Evolutionary conservation across 129 eudicot genomes (phyloP), one percentile per base, ranked within the genome.

Genomic region (Ambrosia artemisiifolia): DNA sequence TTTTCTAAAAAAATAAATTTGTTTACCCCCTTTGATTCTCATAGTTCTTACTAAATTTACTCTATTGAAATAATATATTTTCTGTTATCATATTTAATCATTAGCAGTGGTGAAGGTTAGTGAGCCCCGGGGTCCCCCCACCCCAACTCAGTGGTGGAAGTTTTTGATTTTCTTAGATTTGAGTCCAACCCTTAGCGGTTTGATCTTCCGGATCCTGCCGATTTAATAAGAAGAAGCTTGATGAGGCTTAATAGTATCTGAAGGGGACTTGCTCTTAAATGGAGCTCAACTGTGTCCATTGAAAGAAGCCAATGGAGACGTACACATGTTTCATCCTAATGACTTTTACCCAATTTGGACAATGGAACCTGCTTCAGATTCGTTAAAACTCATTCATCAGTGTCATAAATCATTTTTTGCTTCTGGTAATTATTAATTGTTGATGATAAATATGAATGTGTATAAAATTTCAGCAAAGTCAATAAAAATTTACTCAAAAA

Each of bases 261-360:
- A 94, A 79, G 98, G 98, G 53, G 98, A 94, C 79, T 30, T 94
- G 61, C 80, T 94, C 69, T 63, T 90, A n/a, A 69, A 80, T 51
- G 95, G 89, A 47, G 88, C 97, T 34, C 83, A 86, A 67, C 63
- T 81, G 11, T 78, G 86, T 30, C 79, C 81, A 61, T 16, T 51
- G 71, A 63, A 79, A 50, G 82, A 62, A 47, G 54, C 63, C 12
- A 50, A 71, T 72, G 89, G 86, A 66, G 84, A 82, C n/a, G n/a
- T n/a, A 42, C 65, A 66, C 30, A 69, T 85, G 65, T 94, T 87
- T 40, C 89, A 90, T 77, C 97, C 98, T 1, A 80, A 83, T 61
- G 97, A 91, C 66, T 90, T 78, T 75, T 90, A 94, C 60, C 79
- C 85, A 7, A 49, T 59, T 44, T 94, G 98, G 97, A 87, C 97